phyloP scores from a whole-genome alignment of 2,329 filamentous ascomycete species.

The Fusarium annulatum region DNA sequence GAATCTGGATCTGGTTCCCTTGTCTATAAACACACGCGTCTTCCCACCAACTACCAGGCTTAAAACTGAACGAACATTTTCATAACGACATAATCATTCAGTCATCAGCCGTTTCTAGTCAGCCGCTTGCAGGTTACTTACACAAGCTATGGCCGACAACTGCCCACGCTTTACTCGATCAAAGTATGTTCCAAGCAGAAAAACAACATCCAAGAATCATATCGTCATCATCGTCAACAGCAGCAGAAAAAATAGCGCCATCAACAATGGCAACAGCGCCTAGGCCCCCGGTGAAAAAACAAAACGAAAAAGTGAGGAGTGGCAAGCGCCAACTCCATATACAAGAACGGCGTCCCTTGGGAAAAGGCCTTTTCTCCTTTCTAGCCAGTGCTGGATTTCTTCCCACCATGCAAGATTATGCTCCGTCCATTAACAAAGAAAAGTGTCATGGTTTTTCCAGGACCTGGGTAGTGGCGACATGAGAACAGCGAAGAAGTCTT shows the following conservation, averaged over 20 bases:
- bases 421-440: constrained; percentile 38
- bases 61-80: constrained; percentile 34
- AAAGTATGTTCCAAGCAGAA: constrained; percentile 42
- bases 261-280: constrained; percentile 22
- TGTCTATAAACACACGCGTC: constrained; percentile 26
- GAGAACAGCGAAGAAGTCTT: constrained; percentile 42
- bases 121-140: constrained; percentile 44
- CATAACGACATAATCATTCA: constrained; percentile 47
- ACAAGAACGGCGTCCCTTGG: constrained; percentile 20
- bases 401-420: constrained; percentile 37
- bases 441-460: constrained; percentile 2
- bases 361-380: constrained; percentile 38
- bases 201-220: constrained; percentile 38
- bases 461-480: constrained; percentile 19
- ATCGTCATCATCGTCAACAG: constrained; percentile 31
- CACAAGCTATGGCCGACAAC: constrained; percentile 39
- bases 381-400: constrained; percentile 45
- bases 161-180: constrained; percentile 42
- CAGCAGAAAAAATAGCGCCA: constrained; percentile 26
- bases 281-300: constrained; percentile 24
- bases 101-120: constrained; percentile 46
- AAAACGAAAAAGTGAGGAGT: constrained; percentile 20
- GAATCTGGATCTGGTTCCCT: constrained; percentile 15
- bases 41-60: constrained; percentile 16
- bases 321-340: constrained; percentile 38